A percentile compares a stretch with the other conserved stretches of the same genome.
Evolutionary conservation across 2,329 filamentous ascomycete species (phyloP).

Genomic region (Cladosporium austrohemisphaericum): DNA sequence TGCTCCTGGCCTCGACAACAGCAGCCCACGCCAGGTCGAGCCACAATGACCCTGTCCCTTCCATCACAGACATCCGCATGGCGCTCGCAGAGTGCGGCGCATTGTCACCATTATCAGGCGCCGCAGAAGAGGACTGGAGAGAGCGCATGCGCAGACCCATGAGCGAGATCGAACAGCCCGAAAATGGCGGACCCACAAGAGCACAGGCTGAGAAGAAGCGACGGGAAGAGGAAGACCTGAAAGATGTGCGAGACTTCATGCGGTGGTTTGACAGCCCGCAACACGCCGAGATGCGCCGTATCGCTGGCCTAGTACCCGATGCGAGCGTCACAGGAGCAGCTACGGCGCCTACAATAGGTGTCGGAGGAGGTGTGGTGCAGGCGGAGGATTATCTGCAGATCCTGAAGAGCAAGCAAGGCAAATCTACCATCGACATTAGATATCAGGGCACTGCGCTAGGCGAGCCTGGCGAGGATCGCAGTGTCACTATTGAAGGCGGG

Average conservation of each 20-base stretch:
- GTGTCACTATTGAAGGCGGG: conserved; percentile 76
- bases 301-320: conserved; percentile 60
- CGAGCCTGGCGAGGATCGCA: conserved; percentile 64
- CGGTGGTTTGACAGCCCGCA: conserved; percentile 71
- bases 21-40: conserved; percentile 68
- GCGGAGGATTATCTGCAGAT: conserved; percentile 50
- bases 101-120: conserved; percentile 64
- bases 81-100: conserved; percentile 79
- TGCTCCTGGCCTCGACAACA: conserved; percentile 68
- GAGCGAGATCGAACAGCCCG: conserved; percentile 36
- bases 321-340: conserved; percentile 49
- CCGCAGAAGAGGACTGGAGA: conserved; percentile 64
- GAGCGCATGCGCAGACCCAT: conserved; percentile 48
- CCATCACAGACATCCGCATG: conserved; percentile 75
- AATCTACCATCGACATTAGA: conserved; percentile 73
- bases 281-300: conserved; percentile 75
- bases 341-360: conserved; percentile 27
- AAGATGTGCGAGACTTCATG: conserved; percentile 73
- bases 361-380: conserved; percentile 37
- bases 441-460: conserved; percentile 83
- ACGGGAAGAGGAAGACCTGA: conserved; percentile 66
- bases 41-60: conserved; percentile 61
- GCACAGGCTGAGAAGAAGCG: conserved; percentile 40
- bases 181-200: conserved; percentile 29
- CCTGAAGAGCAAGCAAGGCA: conserved; percentile 89